phyloP scores from a whole-genome alignment of 225 moss, liverwort and hornwort species.

The Climacium dendroides region DNA sequence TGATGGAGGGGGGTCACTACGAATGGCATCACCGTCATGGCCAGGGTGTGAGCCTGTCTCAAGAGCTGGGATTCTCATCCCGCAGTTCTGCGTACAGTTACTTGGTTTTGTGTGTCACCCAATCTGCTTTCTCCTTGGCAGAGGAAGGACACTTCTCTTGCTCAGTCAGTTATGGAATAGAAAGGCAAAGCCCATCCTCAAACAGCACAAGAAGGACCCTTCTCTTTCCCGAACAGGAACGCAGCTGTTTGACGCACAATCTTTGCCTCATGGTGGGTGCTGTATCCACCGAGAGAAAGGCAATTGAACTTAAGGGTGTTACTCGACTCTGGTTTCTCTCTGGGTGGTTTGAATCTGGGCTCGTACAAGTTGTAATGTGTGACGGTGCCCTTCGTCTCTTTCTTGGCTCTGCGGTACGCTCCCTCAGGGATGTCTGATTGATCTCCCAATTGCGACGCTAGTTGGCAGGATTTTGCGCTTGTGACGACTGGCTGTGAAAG shows the following conservation, averaged over 20 bases:
- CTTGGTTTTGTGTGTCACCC: not conserved
- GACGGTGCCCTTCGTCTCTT: not conserved
- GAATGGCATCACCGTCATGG: not conserved
- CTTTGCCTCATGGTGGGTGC: not conserved
- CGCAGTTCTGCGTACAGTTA: not conserved
- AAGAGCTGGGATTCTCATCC: not conserved
- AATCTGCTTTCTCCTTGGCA: not conserved
- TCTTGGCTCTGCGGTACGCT: not conserved
- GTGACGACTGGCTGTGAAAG: not conserved
- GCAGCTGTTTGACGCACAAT: not conserved
- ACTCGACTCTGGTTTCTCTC: not conserved
- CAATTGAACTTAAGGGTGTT: not conserved
- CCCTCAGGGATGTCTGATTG: not conserved
- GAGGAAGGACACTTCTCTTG: not conserved
- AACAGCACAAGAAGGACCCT: not conserved
- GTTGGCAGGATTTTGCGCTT: not conserved
- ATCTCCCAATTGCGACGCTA: not conserved
- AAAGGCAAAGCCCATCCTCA: not conserved
- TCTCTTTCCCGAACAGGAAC: not conserved
- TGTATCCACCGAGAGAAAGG: not conserved
- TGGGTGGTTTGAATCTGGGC: not conserved
- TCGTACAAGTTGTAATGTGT: not conserved
- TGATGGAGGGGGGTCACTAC: not conserved
- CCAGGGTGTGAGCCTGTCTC: not conserved
- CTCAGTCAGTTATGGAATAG: not conserved